These are phyloP conservation scores for Syzygium grande DNA, from an alignment of 345 rosid genomes.

Conservation along the genomic window DNA sequence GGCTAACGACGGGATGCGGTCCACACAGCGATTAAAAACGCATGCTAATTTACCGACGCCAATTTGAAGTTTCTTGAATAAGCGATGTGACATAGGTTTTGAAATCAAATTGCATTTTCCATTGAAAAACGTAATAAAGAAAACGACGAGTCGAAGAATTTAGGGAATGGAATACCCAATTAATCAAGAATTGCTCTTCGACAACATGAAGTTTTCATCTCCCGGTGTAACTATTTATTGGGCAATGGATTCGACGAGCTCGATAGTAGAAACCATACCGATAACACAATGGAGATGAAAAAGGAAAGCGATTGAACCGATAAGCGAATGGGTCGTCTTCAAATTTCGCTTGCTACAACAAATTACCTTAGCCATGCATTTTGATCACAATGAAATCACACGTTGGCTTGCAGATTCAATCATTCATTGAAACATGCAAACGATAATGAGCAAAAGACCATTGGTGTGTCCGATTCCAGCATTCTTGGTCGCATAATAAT, in stretches of 20 bases:
- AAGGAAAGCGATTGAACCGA: not conserved
- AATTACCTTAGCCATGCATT: not conserved
- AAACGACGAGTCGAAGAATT: rapidly evolving
- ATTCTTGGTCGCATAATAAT: too few species aligned
- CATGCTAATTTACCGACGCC: not conserved
- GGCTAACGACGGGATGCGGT: rapidly evolving
- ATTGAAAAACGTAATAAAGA: rapidly evolving
- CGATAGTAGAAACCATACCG: not conserved
- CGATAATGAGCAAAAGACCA: not conserved
- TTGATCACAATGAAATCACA: not conserved
- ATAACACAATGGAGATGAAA: not conserved
- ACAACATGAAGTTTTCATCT: not conserved
- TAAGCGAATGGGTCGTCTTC: rapidly evolving
- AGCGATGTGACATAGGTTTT: not conserved
- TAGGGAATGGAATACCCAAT: rapidly evolving
- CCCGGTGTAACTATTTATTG: not conserved
- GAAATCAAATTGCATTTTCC: not conserved
- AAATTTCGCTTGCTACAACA: not conserved
- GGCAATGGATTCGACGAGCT: not conserved
- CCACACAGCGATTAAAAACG: not conserved
- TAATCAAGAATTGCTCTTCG: not conserved
- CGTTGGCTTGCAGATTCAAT: too few species aligned
- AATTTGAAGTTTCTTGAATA: not conserved
- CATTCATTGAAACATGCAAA: not conserved
- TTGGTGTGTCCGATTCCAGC: too few species aligned